Base-by-base conservation (phyloP, 495 filamentous ascomycete species). In the Tricharina praecox region DNA sequence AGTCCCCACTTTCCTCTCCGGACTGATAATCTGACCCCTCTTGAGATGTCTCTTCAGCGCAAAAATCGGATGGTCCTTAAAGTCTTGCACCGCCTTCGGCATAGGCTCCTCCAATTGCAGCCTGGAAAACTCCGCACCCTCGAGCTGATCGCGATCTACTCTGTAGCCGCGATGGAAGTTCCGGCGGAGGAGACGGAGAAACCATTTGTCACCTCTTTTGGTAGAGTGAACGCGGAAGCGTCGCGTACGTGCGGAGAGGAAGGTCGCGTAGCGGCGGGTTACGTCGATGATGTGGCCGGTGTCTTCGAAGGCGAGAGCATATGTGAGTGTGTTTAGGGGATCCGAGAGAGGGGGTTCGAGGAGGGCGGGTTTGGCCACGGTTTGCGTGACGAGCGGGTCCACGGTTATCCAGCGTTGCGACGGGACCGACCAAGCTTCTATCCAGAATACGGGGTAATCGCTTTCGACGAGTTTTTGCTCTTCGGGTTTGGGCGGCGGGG, bases 321-420 rank as follows among this genome's bases (percentile, higher is more conserved):
- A 97, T 51, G 65, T 73, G 66, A 97, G 74, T 36, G 54, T 68
- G 53, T 92, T 95, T 36, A 76, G 67, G 0, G 66, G 54, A 62
- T 92, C 82, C 1, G 71, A 76, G 9, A 76, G 67, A 0, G 92
- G 83, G 0, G 90, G 90, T 55, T 95, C 88, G 26, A 95, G 69
- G 2, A 70, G 70, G 28, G 55, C 61, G 1, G 84, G 75, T 53
- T 81, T 86, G 54, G 73, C 78, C 23, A 86, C 71, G 0, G 83
- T 78, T 32, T 68, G 66, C 2, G 84, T 93, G 24, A 86, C 82
- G 2, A 95, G 58, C 0, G 88, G 81, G 56, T 97, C 92, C 20
- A 90, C 72, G 0, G 85, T 72, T 41, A 93, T 71, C 87, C 87
- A 96, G 69, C 85, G 93, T 59, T 94, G 81, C 24, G 79, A 68